Base-by-base conservation (phyloP, 208 protist species). In the Wallacemonas sp. region DNA sequence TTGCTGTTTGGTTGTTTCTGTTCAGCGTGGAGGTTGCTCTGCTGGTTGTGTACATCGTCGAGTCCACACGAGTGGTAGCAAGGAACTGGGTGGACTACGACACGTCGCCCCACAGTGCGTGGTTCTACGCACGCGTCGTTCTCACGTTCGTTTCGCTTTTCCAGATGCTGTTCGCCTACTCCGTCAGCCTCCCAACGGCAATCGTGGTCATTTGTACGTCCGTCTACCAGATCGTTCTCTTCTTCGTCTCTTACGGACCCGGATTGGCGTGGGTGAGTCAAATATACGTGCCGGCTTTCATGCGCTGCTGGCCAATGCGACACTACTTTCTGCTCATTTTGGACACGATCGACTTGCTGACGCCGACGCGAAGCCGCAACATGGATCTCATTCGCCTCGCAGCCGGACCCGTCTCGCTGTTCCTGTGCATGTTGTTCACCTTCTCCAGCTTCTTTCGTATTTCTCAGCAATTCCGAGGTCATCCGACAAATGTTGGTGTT, bases 291-390 rank as follows among this genome's bases (percentile, higher is more conserved):
- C 90, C 90, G 8, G 72, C 88, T 41, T 96, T 96, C 62, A 61
- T 96, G 60, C 87, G 90, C 2, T 88, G 82, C 64, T 96, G 90
- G 87, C 80, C 90, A 6, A 80, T 96, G 76, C 74, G 90, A 41
- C 87, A 93, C 65, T 96, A 96, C 71, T 87, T 93, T 56, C 79
- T 93, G 17, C 89, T 93, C 39, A 82, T 96, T 32, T 60, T 96
- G 8, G 90, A 96, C 64, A 84, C 85, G 6, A 60, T 92, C 5
- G 85, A 78, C 1, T 70, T 90, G 39, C 77, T 96, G 70, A 75
- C 68, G 32, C 63, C 67, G 6, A 66, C 77, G 11, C 74, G 78
- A 0, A 85, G 88, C 65, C 70, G 78, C 33, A 80, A 82, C 60
- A 57, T 96, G 3, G 87, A 93, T 62, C 57, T 96, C 19, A 54